Evolutionary conservation across 2,329 filamentous ascomycete genomes (phyloP).

Genomic region (Endoconidiophora polonica): DNA sequence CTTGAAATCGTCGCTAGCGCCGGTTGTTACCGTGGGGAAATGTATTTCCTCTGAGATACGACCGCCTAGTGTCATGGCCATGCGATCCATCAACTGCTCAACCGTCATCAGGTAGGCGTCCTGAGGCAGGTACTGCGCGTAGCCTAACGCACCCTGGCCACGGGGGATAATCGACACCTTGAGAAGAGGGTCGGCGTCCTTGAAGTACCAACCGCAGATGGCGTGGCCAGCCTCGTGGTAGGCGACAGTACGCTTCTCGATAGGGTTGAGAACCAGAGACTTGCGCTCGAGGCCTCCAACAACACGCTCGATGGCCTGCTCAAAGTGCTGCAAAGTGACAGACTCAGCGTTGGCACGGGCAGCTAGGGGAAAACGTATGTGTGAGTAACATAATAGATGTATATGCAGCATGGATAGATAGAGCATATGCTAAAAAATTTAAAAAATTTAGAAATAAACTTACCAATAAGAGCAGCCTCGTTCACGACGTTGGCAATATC

Average conservation of each 20-base stretch:
- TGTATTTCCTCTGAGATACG: constrained; percentile 92
- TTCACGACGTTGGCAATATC: constrained; percentile 98
- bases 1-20: constrained; percentile 92
- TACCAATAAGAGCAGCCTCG: constrained; percentile 90
- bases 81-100: constrained; percentile 93
- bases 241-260: constrained; percentile 89
- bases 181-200: constrained; percentile 87
- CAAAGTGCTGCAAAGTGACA: constrained; percentile 82
- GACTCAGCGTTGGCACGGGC: constrained; percentile 65
- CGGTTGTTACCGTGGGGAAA: constrained; percentile 90
- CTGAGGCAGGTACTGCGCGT: constrained; percentile 89
- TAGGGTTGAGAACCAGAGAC: constrained; percentile 77
- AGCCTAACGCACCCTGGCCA: constrained; percentile 81
- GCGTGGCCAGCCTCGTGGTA: constrained; percentile 98
- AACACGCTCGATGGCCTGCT: constrained; percentile 93
- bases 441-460: constrained; percentile 19
- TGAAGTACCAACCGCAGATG: constrained; percentile 96
- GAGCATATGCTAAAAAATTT: neutral
- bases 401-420: neutral
- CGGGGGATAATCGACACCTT: constrained; percentile 98
- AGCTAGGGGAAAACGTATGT: constrained; percentile 33
- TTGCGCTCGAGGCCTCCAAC: constrained; percentile 96
- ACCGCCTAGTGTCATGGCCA: constrained; percentile 97
- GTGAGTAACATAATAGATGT: neutral
- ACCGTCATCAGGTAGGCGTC: constrained; percentile 94